Evolutionary conservation across 306 rosid species (phyloP), one percentile per base, ranked within the genome.

Genomic region (Mimosa bimucronata): DNA sequence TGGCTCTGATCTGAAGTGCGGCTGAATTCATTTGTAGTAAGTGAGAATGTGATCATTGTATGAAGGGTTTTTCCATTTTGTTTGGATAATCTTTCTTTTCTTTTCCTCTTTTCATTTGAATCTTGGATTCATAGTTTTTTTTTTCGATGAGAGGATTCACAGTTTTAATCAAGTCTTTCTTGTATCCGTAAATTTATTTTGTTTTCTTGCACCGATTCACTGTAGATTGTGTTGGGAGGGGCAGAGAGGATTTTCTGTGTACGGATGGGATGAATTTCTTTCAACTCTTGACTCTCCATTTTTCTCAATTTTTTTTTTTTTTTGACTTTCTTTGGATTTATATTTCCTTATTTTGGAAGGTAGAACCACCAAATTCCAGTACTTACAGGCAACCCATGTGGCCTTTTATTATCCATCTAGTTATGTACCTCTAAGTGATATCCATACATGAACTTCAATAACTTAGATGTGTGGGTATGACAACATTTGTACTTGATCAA

Each of bases 1-100:
- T 52, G 40, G 37, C 41, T 72, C 64, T 79, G 21, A 71, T 65
- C 16, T 79, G 37, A 74, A 76, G 77, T 73, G 26, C 38, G 69
- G 70, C 25, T 18, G 75, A 25, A 45, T 84, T 40, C 41, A 5
- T 83, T 26, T n/a, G 37, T 69, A 11, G 29, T 31, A 60, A 58
- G 14, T 41, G 38, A 61, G 31, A 3, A 65, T 30, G 29, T 57
- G 38, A 6, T 15, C 29, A 25, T 26, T 2, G 13, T n/a, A 16
- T 9, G 23, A 19, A 53, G 52, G 21, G 31, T 62, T 53, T 71
- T 70, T 38, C 13, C 42, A 10, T 10, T n/a, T 16, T 7, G 5
- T 10, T 82, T 34, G 37, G 34, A 9, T 40, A 26, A 41, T 44
- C 40, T 65, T 65, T 7, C 11, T 65, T 30, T 30, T 62, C 25